Evolutionary conservation across 371 early-diverging fungal genomes (phyloP).

Genomic region (Lichtheimia hyalospora): DNA sequence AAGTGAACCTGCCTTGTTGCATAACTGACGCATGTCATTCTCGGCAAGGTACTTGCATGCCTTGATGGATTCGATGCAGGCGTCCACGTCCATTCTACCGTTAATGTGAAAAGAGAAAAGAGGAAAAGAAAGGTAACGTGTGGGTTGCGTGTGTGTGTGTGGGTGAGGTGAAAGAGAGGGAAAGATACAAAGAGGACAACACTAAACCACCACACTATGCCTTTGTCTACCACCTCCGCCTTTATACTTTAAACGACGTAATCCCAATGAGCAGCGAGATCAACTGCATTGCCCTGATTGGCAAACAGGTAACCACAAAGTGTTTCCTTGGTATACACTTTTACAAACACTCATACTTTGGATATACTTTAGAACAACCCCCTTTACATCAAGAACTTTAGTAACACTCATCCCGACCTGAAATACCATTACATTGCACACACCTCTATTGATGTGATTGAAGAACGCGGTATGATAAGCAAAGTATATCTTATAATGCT

Average conservation of each 20-base stretch:
- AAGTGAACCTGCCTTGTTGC: conserved; percentile 73
- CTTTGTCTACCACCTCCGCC: neutral
- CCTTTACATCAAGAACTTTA: conserved; percentile 77
- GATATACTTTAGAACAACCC: conserved; percentile 75
- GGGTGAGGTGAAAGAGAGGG: neutral
- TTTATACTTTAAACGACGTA: neutral
- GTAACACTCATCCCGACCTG: conserved; percentile 71
- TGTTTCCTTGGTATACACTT: too few relatives aligned
- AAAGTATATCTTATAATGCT: neutral
- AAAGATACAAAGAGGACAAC: too few relatives aligned
- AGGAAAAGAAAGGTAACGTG: conserved; percentile 6
- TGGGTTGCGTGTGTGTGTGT: too few relatives aligned
- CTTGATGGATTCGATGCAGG: conserved; percentile 53
- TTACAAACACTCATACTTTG: too few relatives aligned
- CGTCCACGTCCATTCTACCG: conserved; percentile 56
- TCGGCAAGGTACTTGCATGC: conserved; percentile 93
- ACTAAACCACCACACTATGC: neutral
- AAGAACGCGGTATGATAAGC: conserved; percentile 67
- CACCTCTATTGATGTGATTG: conserved; percentile 86
- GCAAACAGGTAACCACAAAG: conserved; percentile 45
- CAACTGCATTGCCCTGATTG: conserved; percentile 77
- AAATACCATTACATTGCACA: conserved; percentile 89
- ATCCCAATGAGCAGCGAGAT: conserved; percentile 58
- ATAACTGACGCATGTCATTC: conserved; percentile 92
- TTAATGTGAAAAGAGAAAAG: conserved; percentile 6